These are phyloP conservation scores for Colletotrichum agaves DNA, from an alignment of 2,329 filamentous ascomycete genomes.

Conservation along the genomic window DNA sequence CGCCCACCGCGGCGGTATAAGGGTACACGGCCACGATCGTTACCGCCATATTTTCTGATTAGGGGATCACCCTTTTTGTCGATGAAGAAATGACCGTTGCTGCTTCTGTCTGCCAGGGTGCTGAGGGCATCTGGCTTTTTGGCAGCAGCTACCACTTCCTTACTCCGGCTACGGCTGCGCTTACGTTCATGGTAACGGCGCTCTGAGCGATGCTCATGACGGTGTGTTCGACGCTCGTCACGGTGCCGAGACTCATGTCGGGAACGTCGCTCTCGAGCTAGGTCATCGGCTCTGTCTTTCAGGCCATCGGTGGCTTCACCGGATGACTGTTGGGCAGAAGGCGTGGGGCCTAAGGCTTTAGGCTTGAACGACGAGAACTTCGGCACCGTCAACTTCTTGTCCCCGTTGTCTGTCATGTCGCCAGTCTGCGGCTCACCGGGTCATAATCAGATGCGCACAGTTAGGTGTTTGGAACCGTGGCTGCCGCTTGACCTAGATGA, in stretches of 20 bases:
- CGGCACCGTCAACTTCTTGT: slow-evolving; percentile 57
- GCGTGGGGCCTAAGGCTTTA: slow-evolving; percentile 48
- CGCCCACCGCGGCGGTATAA: slow-evolving; percentile 74
- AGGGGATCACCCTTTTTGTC: slow-evolving; percentile 83
- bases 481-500: background rate
- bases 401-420: slow-evolving; percentile 24
- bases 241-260: slow-evolving; percentile 39
- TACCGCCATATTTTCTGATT: slow-evolving; percentile 78
- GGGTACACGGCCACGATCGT: slow-evolving; percentile 78
- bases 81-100: slow-evolving; percentile 62
- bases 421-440: slow-evolving; percentile 17
- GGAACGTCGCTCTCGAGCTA: slow-evolving; percentile 26
- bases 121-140: slow-evolving; percentile 16
- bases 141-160: background rate
- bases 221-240: slow-evolving; percentile 27
- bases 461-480: background rate
- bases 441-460: slow-evolving; percentile 15
- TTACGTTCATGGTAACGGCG: slow-evolving; percentile 18
- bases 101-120: slow-evolving; percentile 43
- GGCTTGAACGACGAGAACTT: slow-evolving; percentile 81
- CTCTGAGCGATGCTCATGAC: slow-evolving; percentile 19
- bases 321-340: slow-evolving; percentile 32
- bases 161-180: slow-evolving; percentile 22
- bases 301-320: slow-evolving; percentile 13
- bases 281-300: background rate